Base-by-base conservation (phyloP, 2,329 filamentous ascomycete species). In the Amesomyces nigricolor region DNA sequence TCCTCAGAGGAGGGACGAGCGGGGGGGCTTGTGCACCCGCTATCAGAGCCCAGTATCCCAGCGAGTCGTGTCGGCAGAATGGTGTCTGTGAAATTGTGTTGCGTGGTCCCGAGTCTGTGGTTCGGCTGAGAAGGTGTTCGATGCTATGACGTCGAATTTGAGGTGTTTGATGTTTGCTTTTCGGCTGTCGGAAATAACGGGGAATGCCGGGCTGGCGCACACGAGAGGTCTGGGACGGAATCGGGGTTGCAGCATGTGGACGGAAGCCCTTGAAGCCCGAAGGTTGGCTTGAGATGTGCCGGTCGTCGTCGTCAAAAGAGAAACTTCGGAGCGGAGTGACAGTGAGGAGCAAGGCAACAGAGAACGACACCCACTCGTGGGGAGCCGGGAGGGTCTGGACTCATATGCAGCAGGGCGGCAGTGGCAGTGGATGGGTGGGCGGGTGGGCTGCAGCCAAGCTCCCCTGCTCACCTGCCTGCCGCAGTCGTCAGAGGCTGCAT, bases 1-100 rank as follows among this genome's bases (percentile, higher is more conserved):
- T 76, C 78, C 79, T 81, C 78, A 76, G 71, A 61, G 69, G 76
- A 80, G 78, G 74, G 74, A 76, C 78, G 79, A 80, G 79, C 78
- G 78, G 75, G 78, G 73, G 71, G 69, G 49, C 58, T 60, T 45
- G 52, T 46, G 54, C 44, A 38, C 44, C 35, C 53, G 17, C n/a
- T 26, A 30, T 35, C 43, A 26, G 8, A 19, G 9, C 11, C 39
- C 48, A 8, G 5, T 30, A 14, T 47, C 40, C 22, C 16, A 14
- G 16, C n/a, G 22, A 26, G 10, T 39, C 26, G 35, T 44, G 35
- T 47, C 22, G 38, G 44, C 1, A 29, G 44, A 35, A 29, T 32
- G 26, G 17, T 44, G 13, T 53, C 16, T 32, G 35, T 45, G 48
- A 17, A 29, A 14, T 38, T 38, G 37, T 44, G 6, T 19, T 22